These are phyloP conservation scores for Colletotrichum camelliae DNA, from an alignment of 2,329 filamentous ascomycete genomes.

Conservation along the genomic window DNA sequence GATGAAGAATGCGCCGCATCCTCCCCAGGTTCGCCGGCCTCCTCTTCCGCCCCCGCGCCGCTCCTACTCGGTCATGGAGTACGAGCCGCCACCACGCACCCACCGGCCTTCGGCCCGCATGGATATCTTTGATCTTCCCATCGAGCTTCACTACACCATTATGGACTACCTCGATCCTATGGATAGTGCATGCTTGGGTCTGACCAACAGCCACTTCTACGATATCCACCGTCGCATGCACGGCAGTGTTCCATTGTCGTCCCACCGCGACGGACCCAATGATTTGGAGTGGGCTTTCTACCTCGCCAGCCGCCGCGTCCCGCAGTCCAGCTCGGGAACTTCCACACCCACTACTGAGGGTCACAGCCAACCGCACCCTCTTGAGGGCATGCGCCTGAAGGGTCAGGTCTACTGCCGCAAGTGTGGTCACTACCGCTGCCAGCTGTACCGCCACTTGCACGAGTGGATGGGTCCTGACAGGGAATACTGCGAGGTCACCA, in stretches of 20 bases:
- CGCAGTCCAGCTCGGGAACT: conserved; percentile 15
- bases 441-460: conserved; percentile 66
- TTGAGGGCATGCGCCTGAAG: conserved; percentile 55
- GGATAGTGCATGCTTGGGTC: conserved; percentile 66
- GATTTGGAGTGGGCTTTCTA: conserved; percentile 70
- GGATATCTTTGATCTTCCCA: conserved; percentile 57
- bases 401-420: conserved; percentile 68
- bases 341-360: background rate
- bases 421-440: conserved; percentile 65
- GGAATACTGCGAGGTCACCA: conserved; percentile 67
- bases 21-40: conserved; percentile 29
- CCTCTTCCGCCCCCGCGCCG: conserved; percentile 53
- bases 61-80: conserved; percentile 66
- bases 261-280: conserved; percentile 64
- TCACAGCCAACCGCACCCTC: conserved; percentile 26
- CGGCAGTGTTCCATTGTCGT: conserved; percentile 60
- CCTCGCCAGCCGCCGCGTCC: conserved; percentile 52
- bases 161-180: conserved; percentile 70
- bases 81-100: conserved; percentile 55
- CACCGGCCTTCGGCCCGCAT: conserved; percentile 52
- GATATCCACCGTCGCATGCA: conserved; percentile 62
- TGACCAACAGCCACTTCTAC: conserved; percentile 64
- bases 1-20: conserved; percentile 21
- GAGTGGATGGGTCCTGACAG: conserved; percentile 61
- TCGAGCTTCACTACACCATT: conserved; percentile 64